Conservation (phyloP, 2,329 filamentous ascomycete genomes). For the Phialocephala sp. region DNA sequence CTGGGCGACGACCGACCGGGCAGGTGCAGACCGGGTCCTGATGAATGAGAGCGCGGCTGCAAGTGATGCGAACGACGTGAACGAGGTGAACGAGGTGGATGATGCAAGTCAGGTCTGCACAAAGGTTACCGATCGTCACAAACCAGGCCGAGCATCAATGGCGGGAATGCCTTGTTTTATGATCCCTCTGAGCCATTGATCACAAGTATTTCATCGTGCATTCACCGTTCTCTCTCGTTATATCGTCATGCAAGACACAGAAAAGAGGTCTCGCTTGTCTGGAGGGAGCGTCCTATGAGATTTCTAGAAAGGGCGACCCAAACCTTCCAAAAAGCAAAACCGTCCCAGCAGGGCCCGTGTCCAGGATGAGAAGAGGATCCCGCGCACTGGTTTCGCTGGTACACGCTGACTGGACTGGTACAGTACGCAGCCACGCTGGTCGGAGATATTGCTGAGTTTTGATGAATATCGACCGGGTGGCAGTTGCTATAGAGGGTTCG, state of each 20-base stretch:
- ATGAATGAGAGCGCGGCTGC: neutral
- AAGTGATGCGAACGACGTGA: neutral
- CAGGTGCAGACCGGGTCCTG: neutral
- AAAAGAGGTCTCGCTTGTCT: too few relatives aligned
- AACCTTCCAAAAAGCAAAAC: conserved; percentile 15
- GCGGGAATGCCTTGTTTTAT: neutral
- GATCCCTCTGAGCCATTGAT: neutral
- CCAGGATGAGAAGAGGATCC: neutral
- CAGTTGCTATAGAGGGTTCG: conserved; percentile 11
- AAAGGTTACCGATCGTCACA: neutral
- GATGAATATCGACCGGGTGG: conserved; percentile 8
- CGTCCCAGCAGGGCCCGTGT: neutral
- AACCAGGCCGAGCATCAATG: neutral
- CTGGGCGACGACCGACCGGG: neutral
- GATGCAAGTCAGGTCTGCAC: neutral
- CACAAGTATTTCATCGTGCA: neutral
- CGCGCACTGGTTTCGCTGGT: conserved; percentile 2
- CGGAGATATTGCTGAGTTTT: neutral
- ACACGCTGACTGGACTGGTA: conserved; percentile 11
- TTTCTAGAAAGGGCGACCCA: neutral
- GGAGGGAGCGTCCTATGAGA: neutral
- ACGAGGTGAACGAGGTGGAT: neutral
- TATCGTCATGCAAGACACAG: neutral
- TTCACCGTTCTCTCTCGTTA: neutral
- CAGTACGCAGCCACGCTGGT: too few relatives aligned